Evolutionary conservation across 2,329 filamentous ascomycete species (phyloP), one percentile per base, ranked within the genome.

Genomic region (Mollisia scopiformis): DNA sequence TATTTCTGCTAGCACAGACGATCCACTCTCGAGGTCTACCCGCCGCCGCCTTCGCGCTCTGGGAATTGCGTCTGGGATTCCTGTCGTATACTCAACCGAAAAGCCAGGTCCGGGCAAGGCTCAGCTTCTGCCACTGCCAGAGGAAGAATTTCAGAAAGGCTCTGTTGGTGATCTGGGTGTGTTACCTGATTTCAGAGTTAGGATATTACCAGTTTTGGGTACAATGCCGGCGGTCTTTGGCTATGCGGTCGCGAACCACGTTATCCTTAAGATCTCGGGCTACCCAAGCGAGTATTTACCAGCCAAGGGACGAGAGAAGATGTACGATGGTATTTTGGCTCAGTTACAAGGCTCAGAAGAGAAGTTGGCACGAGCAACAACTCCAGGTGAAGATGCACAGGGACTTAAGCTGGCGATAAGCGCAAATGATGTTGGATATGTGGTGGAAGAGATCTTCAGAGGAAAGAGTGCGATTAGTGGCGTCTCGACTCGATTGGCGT

Each of bases 161-260:
- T 82, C 87, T 19, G 92, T 98, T 0, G 89, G 90, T 27, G 93
- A 97, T 67, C 82, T 98, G 0, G 91, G 93, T 46, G 91, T 96
- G 0, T 83, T 99, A 54, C 91, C 93, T 1, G 93, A 97, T 73
- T 99, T 99, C 75, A 85, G 95, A 25, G 92, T 97, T 10, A 85
- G 95, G n/a, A 99, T 99, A 59, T 77, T 99, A 8, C 95, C 95
- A 0, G 95, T 99, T 0, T 79, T 99, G 2, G 95, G 95, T 0
- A 99, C 95, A 0, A 97, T 99, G 93, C 95, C 95, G 0, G 94
- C 95, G 2, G 89, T 98, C 0, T 99, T 99, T 74, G 95, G 95
- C 8, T 90, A 97, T 58, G 91, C 90, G 0, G 86, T 91, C 8
- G 95, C 95, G 3, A 99, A 98, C 76, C 92, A 98, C 73, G 87